A percentile compares a stretch with the other conserved stretches of the same genome.
phyloP scores from a whole-genome alignment of 2,329 filamentous ascomycete species.

The Coleophoma cylindrospora region DNA sequence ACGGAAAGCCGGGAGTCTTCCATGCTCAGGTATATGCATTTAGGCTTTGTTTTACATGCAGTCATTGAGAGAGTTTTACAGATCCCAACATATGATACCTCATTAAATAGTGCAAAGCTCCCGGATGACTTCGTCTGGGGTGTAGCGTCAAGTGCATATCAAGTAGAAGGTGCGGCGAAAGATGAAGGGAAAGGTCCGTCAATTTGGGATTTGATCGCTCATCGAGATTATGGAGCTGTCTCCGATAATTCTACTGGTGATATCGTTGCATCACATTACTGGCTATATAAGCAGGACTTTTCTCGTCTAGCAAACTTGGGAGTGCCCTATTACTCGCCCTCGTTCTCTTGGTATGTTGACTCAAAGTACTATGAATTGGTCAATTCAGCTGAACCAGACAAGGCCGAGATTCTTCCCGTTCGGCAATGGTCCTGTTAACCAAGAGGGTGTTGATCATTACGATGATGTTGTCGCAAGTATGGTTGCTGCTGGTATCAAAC shows the following conservation, averaged over 20 bases:
- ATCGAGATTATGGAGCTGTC: conserved; percentile 33
- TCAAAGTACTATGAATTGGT: neutral
- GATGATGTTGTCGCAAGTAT: conserved; percentile 5
- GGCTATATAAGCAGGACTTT: conserved; percentile 36
- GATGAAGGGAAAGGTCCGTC: conserved; percentile 36
- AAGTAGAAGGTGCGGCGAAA: conserved; percentile 37
- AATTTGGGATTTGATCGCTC: conserved; percentile 38
- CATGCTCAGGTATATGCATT: conserved; percentile 33
- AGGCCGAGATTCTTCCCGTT: conserved; percentile 7
- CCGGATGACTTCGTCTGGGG: conserved; percentile 37
- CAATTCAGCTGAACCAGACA: neutral
- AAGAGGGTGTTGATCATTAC: conserved; percentile 7
- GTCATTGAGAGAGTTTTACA: conserved; percentile 6
- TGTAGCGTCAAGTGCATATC: conserved; percentile 32
- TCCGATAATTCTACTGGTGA: conserved; percentile 34
- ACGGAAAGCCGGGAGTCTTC: conserved; percentile 31
- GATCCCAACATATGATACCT: conserved; percentile 18
- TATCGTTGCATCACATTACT: conserved; percentile 35
- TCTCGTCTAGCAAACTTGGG: conserved; percentile 25
- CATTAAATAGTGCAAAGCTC: conserved; percentile 27
- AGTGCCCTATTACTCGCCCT: conserved; percentile 20
- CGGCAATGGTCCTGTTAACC: conserved; percentile 6
- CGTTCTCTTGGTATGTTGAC: conserved; percentile 24
- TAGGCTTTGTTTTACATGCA: too few relatives aligned
- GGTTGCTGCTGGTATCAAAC: conserved; percentile 3